phyloP scores from a whole-genome alignment of 148 eudicot genomes.

The Talinum fruticosum region DNA sequence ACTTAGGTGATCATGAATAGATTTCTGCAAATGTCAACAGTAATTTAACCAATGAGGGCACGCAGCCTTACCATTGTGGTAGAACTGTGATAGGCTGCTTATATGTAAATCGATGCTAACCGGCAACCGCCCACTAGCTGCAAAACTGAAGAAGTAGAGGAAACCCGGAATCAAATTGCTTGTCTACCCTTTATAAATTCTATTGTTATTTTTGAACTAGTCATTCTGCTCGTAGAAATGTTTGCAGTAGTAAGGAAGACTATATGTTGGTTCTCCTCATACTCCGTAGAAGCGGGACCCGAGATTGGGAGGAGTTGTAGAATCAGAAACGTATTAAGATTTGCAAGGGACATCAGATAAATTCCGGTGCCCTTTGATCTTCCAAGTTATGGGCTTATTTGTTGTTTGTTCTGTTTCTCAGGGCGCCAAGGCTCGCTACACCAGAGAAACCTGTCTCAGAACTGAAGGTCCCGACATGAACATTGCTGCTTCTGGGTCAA shows the following conservation, averaged over 20 bases:
- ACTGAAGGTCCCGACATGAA: slow-evolving; percentile 34
- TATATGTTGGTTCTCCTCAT: too few species aligned
- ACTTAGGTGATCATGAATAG: neutral
- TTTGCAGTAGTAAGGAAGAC: neutral
- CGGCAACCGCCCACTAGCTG: neutral
- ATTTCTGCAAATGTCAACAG: neutral
- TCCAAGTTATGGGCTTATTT: slow-evolving; percentile 4
- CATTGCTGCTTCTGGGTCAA: slow-evolving; percentile 36
- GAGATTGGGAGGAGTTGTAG: too few species aligned
- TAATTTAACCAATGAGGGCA: neutral
- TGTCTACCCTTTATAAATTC: too few species aligned
- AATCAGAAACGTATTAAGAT: neutral
- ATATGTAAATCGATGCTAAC: too few species aligned
- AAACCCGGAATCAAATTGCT: too few species aligned
- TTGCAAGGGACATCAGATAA: neutral
- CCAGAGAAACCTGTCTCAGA: slow-evolving; percentile 67
- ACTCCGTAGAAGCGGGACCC: too few species aligned
- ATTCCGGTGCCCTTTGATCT: neutral
- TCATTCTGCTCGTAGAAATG: neutral
- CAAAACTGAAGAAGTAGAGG: too few species aligned
- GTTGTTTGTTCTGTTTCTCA: slow-evolving; percentile 25
- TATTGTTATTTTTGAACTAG: neutral
- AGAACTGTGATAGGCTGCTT: neutral
- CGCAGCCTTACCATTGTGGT: neutral
- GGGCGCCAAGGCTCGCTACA: slow-evolving; percentile 76